phyloP scores from a whole-genome alignment of 2,329 filamentous ascomycete genomes.

The Elsinoe arachidis region DNA sequence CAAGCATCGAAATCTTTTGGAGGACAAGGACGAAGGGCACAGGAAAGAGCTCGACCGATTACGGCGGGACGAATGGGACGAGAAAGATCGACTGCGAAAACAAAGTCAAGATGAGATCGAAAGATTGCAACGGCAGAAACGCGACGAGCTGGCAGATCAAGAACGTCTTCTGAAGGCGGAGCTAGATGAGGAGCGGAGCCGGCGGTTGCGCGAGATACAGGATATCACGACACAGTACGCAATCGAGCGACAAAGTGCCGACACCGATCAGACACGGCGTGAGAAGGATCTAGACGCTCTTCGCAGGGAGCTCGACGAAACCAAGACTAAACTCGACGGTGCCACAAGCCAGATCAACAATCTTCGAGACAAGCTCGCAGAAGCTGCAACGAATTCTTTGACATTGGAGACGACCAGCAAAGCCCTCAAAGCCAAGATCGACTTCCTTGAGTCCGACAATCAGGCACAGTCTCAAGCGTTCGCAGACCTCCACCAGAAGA shows the following conservation, averaged over 20 bases:
- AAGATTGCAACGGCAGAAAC: slow-evolving; percentile 51
- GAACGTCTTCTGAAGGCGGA: slow-evolving; percentile 56
- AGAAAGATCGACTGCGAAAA: slow-evolving; percentile 34
- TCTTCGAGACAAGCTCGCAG: slow-evolving; percentile 46
- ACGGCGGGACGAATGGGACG: slow-evolving; percentile 41
- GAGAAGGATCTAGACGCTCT: slow-evolving; percentile 45
- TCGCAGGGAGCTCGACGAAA: slow-evolving; percentile 43
- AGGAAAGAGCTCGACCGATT: slow-evolving; percentile 50
- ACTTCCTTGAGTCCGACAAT: slow-evolving; percentile 82
- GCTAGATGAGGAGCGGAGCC: slow-evolving; percentile 55
- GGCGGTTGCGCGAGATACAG: slow-evolving; percentile 53
- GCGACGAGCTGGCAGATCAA: slow-evolving; percentile 58
- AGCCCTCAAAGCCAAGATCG: slow-evolving; percentile 70
- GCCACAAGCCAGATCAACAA: slow-evolving; percentile 55
- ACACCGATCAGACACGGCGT: slow-evolving; percentile 44
- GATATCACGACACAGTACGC: slow-evolving; percentile 50
- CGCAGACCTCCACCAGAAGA: slow-evolving; percentile 66
- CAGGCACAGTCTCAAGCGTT: slow-evolving; percentile 84
- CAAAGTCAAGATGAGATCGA: slow-evolving; percentile 48
- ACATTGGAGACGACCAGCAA: slow-evolving; percentile 67
- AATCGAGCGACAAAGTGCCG: slow-evolving; percentile 41
- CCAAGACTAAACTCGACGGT: slow-evolving; percentile 35
- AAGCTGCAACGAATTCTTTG: slow-evolving; percentile 44
- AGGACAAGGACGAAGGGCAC: slow-evolving; percentile 47
- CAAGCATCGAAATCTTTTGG: slow-evolving; percentile 48